Conservation (phyloP, 495 filamentous ascomycete species). For the Aspergillus leporis region DNA sequence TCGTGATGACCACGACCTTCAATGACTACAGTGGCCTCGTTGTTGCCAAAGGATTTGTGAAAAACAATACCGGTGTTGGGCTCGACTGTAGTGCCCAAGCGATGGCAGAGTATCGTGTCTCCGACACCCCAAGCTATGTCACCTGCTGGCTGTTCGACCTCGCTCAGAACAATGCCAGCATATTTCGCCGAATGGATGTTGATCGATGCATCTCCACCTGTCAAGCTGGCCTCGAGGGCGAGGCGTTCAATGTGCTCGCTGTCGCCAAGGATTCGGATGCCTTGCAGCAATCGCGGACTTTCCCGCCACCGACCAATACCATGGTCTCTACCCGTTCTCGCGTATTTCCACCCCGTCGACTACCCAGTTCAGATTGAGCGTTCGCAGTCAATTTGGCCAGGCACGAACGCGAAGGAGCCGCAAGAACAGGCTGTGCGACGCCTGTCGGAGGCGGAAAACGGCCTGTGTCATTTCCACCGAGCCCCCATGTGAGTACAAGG, state of each 20-base stretch:
- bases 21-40: conserved; percentile 22
- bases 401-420: too few species aligned
- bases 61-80: background rate
- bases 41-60: background rate
- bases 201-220: background rate
- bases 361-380: background rate
- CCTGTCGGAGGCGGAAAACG: too few species aligned
- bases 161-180: background rate
- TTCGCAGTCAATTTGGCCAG: too few species aligned
- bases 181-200: background rate
- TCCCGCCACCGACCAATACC: background rate
- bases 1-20: background rate
- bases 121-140: background rate
- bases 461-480: too few species aligned
- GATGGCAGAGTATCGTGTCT: background rate
- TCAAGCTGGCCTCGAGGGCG: background rate
- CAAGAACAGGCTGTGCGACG: too few species aligned
- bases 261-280: background rate
- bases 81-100: background rate
- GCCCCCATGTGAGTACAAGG: too few species aligned
- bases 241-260: background rate
- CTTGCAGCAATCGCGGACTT: background rate
- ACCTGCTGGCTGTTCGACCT: background rate
- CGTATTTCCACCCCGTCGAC: background rate
- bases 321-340: background rate